phyloP scores from a whole-genome alignment of 257 asterid genomes.

The Thymus quinquecostatus region DNA sequence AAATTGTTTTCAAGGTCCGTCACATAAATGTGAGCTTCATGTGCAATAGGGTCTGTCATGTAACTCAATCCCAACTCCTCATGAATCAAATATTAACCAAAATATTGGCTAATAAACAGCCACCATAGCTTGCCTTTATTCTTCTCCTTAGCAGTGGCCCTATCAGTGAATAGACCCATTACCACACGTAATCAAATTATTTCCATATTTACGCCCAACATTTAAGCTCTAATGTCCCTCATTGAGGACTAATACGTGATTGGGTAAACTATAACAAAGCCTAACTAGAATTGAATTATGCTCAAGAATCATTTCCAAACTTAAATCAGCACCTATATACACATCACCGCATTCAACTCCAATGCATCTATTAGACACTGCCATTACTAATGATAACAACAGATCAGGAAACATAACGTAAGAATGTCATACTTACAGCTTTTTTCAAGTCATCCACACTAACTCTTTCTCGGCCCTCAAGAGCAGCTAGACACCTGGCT shows the following conservation, averaged over 20 bases:
- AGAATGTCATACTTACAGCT: constrained; percentile 70
- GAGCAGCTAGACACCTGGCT: constrained; percentile 92
- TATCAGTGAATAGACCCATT: constrained; percentile 1
- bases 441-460: constrained; percentile 93
- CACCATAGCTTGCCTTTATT: constrained; percentile 13
- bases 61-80: constrained; percentile 14
- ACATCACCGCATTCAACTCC: neutral
- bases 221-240: constrained; percentile 1
- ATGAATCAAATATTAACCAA: neutral
- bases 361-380: constrained; percentile 9
- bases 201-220: neutral
- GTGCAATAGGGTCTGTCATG: neutral
- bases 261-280: constrained; percentile 1
- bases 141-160: neutral
- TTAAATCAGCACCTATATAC: neutral
- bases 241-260: neutral
- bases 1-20: constrained; percentile 13
- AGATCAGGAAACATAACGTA: constrained; percentile 22
- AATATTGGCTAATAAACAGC: constrained; percentile 3
- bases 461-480: constrained; percentile 94
- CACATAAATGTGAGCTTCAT: constrained; percentile 4
- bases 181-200: neutral
- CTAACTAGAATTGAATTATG: neutral
- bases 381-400: neutral
- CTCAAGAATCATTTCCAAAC: constrained; percentile 3